Base-by-base conservation (phyloP, 768 basidiomycete genomes). In the Clitopilus passeckerianus region DNA sequence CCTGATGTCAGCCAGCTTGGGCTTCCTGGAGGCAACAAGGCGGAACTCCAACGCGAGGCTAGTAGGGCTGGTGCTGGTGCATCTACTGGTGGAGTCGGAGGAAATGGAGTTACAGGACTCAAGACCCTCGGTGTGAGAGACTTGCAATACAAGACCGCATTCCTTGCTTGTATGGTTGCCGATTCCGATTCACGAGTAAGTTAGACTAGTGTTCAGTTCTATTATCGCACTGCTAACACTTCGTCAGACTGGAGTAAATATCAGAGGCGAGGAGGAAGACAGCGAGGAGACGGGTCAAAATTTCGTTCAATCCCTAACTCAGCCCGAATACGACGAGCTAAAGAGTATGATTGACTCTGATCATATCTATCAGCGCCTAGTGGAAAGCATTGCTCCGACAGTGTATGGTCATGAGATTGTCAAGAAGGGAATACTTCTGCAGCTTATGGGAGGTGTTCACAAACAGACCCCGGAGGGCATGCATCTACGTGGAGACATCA, bases 381-480 rank as follows among this genome's bases (percentile, higher is more conserved):
- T 98, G 22, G 86, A 90, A 67, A 94, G 91, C 67, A 96, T 98
- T 61, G 97, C 97, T 0, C 97, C 97, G 2, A 98, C 97, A 0
- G 96, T 99, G 1, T 98, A 98, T 67, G 97, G 97, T 1, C 97
- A 98, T 69, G 97, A 99, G 68, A 95, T 98, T 55, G 95, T 98
- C 66, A 98, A 99, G 79, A 99, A 99, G 71, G 97, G 97, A 12
- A 80, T 99, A 34, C 76, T 98, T 22, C 78, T 99, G 16, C 97
- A 98, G 69, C 82, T 99, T 23, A 96, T 99, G 94, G 95, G 97
- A 22, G 97, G 97, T 22, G 96, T 98, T 4, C 96, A 98, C 75
- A 99, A 99, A 71, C 86, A 94, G 70, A 98, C 96, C 1, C 77
- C 82, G 0, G 97, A 98, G 72, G 97, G 97, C 34, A 98, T 98